These are phyloP conservation scores for Phytophthora pseudosyringae DNA, from an alignment of 352 stramenopile species.

Conservation along the genomic window DNA sequence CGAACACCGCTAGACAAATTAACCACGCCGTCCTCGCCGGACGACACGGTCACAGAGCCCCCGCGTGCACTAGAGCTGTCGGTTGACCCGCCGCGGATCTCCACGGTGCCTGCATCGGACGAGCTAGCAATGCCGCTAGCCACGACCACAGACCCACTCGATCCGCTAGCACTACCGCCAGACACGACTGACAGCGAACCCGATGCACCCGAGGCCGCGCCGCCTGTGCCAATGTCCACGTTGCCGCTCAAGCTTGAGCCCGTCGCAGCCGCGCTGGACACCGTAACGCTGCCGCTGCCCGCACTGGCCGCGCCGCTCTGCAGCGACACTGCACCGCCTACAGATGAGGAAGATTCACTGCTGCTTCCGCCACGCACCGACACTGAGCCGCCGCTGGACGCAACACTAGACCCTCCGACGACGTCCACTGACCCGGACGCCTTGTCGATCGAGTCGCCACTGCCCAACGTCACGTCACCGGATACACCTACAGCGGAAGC, in stretches of 20 bases:
- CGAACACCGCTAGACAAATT: constrained; percentile 14
- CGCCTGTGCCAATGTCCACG: constrained; percentile 1
- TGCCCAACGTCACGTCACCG: constrained; percentile 8
- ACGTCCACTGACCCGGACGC: constrained; percentile 2
- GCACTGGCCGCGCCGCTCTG: constrained; percentile 11
- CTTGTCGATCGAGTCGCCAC: not conserved
- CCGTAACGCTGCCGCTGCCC: constrained; percentile 1
- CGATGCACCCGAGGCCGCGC: not conserved
- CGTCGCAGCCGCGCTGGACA: not conserved
- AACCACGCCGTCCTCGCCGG: constrained; percentile 11
- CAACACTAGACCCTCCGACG: not conserved
- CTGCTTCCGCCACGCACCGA: constrained; percentile 5
- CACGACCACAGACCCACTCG: constrained; percentile 12
- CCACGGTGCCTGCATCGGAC: constrained; percentile 12
- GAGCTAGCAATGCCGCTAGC: constrained; percentile 15
- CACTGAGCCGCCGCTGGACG: constrained; percentile 1
- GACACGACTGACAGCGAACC: constrained; percentile 2
- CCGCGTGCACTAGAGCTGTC: constrained; percentile 3
- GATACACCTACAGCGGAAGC: constrained; percentile 6
- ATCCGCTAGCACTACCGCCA: constrained; percentile 3
- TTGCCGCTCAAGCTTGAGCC: constrained; percentile 4
- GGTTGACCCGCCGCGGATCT: constrained; percentile 10
- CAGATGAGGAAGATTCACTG: not conserved
- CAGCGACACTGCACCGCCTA: constrained; percentile 16
- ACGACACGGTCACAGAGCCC: constrained; percentile 14